Evolutionary conservation across 768 basidiomycete species (phyloP).

Genomic region (Favolaschia claudopus): DNA sequence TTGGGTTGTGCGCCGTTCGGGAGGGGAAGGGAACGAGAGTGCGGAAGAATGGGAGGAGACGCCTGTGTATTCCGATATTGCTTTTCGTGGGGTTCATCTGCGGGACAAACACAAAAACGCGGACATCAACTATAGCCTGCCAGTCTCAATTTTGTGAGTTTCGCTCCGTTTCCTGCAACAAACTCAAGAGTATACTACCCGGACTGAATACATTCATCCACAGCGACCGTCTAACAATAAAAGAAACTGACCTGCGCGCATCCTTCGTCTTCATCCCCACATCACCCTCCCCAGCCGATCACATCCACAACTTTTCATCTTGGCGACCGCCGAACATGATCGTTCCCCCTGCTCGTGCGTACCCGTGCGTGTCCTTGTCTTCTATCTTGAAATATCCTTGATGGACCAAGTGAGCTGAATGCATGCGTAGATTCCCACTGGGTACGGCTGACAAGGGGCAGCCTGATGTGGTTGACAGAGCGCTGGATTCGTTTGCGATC

Average conservation of each 20-base stretch:
- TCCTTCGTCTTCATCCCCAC: constrained; percentile 1
- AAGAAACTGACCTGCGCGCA: background rate
- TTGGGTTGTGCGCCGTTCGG: background rate
- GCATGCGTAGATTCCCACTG: background rate
- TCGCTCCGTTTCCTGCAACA: no score
- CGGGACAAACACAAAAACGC: background rate
- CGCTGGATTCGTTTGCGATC: background rate
- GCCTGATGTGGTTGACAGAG: background rate
- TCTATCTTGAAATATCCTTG: background rate
- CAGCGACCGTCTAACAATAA: no score
- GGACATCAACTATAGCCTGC: background rate
- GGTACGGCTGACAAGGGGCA: background rate
- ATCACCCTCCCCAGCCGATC: background rate
- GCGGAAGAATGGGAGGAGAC: background rate
- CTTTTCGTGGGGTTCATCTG: background rate
- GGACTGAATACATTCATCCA: no score
- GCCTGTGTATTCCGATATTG: constrained; percentile 4
- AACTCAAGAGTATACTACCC: no score
- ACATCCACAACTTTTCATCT: background rate
- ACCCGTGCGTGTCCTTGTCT: background rate
- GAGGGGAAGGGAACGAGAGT: background rate
- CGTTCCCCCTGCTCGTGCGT: background rate
- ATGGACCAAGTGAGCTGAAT: no score
- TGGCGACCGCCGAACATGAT: background rate
- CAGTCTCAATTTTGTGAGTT: background rate